Base-by-base conservation (phyloP, 345 rosid species). In the Heritiera fomes region DNA sequence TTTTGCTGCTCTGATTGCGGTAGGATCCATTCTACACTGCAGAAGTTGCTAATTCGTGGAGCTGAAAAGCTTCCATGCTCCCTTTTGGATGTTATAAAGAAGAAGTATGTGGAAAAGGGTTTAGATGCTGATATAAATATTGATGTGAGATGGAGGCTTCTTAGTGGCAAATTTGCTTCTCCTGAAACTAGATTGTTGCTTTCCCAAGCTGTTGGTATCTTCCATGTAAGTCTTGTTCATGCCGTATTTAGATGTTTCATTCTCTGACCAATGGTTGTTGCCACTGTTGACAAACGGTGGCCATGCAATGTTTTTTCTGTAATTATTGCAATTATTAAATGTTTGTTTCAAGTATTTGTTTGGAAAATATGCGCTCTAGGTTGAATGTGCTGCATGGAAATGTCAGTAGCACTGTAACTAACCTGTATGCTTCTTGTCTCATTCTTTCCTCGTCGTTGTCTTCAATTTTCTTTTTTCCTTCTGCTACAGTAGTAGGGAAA, bases 111-210 rank as follows among this genome's bases (percentile, higher is more conserved):
- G 81, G 90, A 77, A 75, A 87, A 80, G 61, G 80, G 86, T 83
- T 72, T 82, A 28, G 88, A 78, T 63, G 76, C 76, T 45, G 69
- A 71, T 60, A 76, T 80, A 46, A 71, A 84, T 80, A 77, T 82
- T 63, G 91, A 94, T 74, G 89, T 92, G 55, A 89, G 97, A 83
- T 96, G 99, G 99, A 89, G 95, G 84, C 90, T 96, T 84, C 89
- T 96, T 40, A 90, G 91, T 53, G 95, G 93, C 66, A 91, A 83
- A 85, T 81, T 88, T 71, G 86, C 89, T 72, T 82, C 93, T 79
- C 82, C 90, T 72, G 97, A 89, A 71, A 85, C 88, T 75, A 87
- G 89, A 78, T 71, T 84, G 72, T 81, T 96, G 80, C 88, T 96
- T 56, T 88, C 94, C 71, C 97, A 96, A 77, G 97, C 99, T 20